phyloP scores from a whole-genome alignment of 257 asterid genomes.

The Misopates orontium region DNA sequence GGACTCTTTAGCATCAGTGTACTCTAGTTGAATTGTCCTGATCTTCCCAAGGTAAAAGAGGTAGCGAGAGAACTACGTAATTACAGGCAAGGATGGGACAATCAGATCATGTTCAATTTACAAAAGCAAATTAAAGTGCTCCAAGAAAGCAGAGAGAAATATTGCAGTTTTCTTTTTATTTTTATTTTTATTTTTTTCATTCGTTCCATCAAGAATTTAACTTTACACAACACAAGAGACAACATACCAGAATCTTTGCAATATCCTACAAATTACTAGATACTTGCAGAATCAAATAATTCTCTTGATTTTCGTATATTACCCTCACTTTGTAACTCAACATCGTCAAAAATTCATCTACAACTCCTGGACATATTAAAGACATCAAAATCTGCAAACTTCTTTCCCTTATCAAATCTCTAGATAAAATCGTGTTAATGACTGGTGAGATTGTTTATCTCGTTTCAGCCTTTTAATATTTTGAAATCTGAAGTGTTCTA shows the following conservation, averaged over 20 bases:
- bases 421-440: not conserved
- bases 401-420: conserved; percentile 1
- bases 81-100: conserved; percentile 18
- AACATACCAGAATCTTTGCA: not conserved
- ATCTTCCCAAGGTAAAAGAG: conserved; percentile 94
- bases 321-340: not conserved
- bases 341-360: not conserved
- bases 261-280: not conserved
- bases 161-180: too few relatives aligned
- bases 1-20: conserved; percentile 95
- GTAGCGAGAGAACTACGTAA: conserved; percentile 78
- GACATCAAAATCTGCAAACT: not conserved
- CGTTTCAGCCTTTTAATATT: not conserved
- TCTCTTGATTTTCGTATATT: not conserved
- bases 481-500: conserved; percentile 12
- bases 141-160: not conserved
- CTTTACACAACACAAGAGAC: conserved; percentile 1
- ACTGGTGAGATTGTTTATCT: conserved; percentile 2
- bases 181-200: conserved; percentile 9
- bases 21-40: conserved; percentile 91
- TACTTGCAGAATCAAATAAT: not conserved
- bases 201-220: conserved; percentile 6
- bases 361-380: not conserved
- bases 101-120: conserved; percentile 6
- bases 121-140: not conserved